Conservation (phyloP, 768 basidiomycete species). For the Hygrophoropsis aurantiaca region DNA sequence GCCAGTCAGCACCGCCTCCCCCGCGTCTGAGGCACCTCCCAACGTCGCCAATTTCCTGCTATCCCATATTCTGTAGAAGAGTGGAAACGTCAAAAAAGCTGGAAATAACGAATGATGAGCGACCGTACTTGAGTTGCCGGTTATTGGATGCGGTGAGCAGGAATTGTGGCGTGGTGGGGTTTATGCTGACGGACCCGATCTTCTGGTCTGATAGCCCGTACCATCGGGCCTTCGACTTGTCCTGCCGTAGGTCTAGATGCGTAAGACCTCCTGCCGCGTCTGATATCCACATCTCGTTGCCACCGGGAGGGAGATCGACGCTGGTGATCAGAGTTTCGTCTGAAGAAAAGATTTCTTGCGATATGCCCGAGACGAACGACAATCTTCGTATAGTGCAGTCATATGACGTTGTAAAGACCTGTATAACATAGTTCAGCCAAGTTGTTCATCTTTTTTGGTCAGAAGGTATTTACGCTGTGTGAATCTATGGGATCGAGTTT, state of each 20-base stretch:
- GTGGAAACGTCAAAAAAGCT: neutral
- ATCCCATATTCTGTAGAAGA: conserved; percentile 72
- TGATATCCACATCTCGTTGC: conserved; percentile 84
- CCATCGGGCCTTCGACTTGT: conserved; percentile 51
- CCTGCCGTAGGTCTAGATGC: conserved; percentile 73
- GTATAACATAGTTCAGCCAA: conserved; percentile 1
- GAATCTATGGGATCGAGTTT: conserved; percentile 76
- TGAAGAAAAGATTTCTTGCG: conserved; percentile 65
- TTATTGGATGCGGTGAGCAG: conserved; percentile 78
- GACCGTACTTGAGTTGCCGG: conserved; percentile 62
- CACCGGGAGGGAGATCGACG: conserved; percentile 65
- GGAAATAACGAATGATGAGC: neutral
- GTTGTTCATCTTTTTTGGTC: too few relatives aligned
- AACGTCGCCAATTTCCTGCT: conserved; percentile 59
- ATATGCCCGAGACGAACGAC: conserved; percentile 71
- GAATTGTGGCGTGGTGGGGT: conserved; percentile 65
- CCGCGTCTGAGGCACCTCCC: conserved; percentile 15
- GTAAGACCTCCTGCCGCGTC: conserved; percentile 71
- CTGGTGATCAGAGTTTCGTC: conserved; percentile 62
- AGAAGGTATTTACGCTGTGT: conserved; percentile 54
- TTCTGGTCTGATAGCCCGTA: conserved; percentile 71
- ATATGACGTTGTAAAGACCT: conserved; percentile 83
- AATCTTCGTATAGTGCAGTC: conserved; percentile 75
- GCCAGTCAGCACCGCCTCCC: conserved; percentile 12
- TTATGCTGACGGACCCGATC: conserved; percentile 78